Evolutionary conservation across 2,329 filamentous ascomycete genomes (phyloP), one percentile per base, ranked within the genome.

Genomic region (Claviceps monticola): DNA sequence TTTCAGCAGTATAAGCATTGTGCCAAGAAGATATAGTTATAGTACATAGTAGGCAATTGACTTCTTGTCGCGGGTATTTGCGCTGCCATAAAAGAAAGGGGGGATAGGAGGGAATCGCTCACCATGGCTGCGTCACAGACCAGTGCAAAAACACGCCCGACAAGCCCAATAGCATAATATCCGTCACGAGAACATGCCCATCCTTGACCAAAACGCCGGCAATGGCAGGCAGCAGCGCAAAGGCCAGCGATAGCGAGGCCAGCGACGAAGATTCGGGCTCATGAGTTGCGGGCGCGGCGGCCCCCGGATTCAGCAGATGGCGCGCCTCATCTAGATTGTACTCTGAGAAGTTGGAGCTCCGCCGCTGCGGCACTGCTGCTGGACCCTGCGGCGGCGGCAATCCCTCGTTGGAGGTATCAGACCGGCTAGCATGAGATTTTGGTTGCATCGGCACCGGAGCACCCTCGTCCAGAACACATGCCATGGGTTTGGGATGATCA

Each of bases 51-150:
- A 29, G 26, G 26, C 26, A 29, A 29, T 29, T 29, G 29, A 29
- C 29, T 29, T 29, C 8, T 29, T 29, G 29, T 11, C 8, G 29
- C 29, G 9, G 29, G 29, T 29, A 34, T 34, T 11, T 34, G 29
- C 4, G 9, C 29, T 34, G 29, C 4, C 9, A 34, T 34, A 4
- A 3, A 29, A 8, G 9, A 9, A 2, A 7, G 23, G 1, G 3
- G 21, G 39, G n/a, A 19, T 4, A 41, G n/a, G 21, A 4, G n/a
- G 1, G 17, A 41, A 7, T 36, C 23, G 56, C 77, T 64, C 71
- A 90, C 90, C 91, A 97, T 59, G 91, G 91, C 58, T 93, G 74
- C 52, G 88, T 84, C 44, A 96, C 84, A 48, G 87, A 90, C 88
- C 89, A 96, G 64, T 95, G 90, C 55, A 97, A 72, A 61, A 96